A percentile compares a stretch with the other conserved stretches of the same genome.
Evolutionary conservation across 306 rosid species (phyloP).

Genomic region (Prunus dulcis): DNA sequence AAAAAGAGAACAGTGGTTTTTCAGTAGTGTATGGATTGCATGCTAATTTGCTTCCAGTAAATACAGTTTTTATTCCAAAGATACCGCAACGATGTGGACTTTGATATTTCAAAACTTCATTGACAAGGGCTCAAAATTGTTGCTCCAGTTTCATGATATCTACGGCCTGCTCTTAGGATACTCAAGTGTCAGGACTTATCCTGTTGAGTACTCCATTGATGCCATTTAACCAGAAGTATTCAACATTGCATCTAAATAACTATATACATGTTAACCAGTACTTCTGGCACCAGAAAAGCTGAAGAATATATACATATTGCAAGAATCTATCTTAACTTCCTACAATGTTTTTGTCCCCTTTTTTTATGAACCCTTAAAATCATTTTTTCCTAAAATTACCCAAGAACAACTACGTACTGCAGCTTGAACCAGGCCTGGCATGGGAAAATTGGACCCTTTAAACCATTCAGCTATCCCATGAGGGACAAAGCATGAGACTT

Average conservation of each 20-base stretch:
- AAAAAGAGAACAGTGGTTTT: not conserved
- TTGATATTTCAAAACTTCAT: not conserved
- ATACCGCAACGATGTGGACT: not conserved
- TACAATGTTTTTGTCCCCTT: not conserved
- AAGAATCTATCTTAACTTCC: not conserved
- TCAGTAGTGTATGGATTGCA: not conserved
- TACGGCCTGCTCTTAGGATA: not conserved
- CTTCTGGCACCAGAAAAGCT: not conserved
- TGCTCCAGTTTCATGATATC: not conserved
- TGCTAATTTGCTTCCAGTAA: not conserved
- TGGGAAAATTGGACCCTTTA: not conserved
- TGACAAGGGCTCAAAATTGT: not conserved
- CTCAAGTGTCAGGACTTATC: not conserved
- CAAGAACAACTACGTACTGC: not conserved
- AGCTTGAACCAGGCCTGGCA: not conserved
- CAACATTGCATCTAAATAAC: not conserved
- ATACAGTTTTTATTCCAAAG: not conserved
- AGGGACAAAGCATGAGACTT: not conserved
- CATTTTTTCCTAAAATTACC: not conserved
- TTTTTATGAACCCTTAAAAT: not conserved
- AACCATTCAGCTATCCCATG: not conserved
- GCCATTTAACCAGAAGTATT: not conserved
- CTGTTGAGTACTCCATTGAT: not conserved
- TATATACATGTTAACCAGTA: not conserved
- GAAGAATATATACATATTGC: not conserved